Evolutionary conservation across 1,284 basidiomycete species (phyloP), one percentile per base, ranked within the genome.

Genomic region (Pseudozyma sp.): DNA sequence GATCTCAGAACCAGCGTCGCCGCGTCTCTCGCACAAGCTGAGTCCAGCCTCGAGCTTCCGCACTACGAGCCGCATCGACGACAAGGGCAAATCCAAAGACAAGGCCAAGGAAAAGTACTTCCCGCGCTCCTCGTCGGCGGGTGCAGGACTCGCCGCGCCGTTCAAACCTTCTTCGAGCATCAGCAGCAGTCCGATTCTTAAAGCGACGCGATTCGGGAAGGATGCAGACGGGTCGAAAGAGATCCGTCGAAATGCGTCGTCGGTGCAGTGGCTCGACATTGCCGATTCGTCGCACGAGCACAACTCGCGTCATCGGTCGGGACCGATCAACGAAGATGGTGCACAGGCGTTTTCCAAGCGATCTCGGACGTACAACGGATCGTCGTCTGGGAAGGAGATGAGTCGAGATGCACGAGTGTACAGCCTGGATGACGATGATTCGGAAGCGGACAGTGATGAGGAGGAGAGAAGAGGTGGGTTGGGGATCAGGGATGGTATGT

Each of bases 191-290:
- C 73, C 62, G 0, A 57, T 71, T 39, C 51, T 77, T 24, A 59
- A 66, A 42, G 40, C 57, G 3, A 24, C 60, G n/a, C 60, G 69
- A 3, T 29, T 35, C 9, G 55, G 63, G 11, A 33, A 30, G 5
- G 53, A 58, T 29, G 44, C 29, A 4, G 54, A 46, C 8, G 16
- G 30, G 35, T n/a, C 46, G 31, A 17, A 47, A n/a, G 45, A 47
- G 24, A n/a, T 31, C 29, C 11, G 29, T 16, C 57, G 60, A 30
- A 52, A 55, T 7, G 47, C 46, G 8, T 68, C 63, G 4, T 71
- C 68, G 2, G 68, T 77, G 4, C 75, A 77, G 48, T 77, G 75
- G 75, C 62, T 75, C 17, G 75, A 77, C 39, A 69, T 77, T 39
- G 67, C 72, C 37, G 65, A 66, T 35, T 14, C 37, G 7, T 51